Conservation (phyloP, 208 protist genomes). For the Leishmania arabica region DNA sequence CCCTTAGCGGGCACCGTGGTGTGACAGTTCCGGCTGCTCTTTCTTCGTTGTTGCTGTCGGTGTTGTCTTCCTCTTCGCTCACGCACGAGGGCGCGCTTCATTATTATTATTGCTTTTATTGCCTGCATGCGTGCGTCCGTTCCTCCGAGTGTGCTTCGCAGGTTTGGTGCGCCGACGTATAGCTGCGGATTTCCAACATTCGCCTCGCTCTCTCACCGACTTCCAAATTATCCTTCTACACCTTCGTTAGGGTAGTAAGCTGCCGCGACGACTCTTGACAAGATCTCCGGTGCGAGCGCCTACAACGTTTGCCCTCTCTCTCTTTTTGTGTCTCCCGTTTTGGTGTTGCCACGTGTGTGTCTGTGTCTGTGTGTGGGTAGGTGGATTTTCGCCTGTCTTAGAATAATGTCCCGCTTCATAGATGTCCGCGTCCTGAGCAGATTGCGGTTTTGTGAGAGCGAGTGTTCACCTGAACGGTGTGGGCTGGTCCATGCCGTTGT, state of each 20-base stretch:
- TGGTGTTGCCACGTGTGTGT: background rate
- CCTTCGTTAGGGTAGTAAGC: too few relatives aligned
- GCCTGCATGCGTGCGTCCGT: background rate
- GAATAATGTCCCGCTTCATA: conserved; percentile 4
- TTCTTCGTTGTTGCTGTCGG: background rate
- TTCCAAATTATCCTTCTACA: too few relatives aligned
- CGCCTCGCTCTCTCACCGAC: background rate
- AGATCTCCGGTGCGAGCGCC: too few relatives aligned
- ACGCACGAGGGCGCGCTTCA: background rate
- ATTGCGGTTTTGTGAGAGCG: background rate
- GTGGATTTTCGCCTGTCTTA: background rate
- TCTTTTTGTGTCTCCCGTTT: background rate
- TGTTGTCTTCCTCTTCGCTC: conserved; percentile 5
- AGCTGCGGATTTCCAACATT: background rate
- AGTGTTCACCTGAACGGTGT: background rate
- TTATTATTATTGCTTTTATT: background rate
- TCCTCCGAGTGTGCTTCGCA: conserved; percentile 1
- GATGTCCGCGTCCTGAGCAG: background rate
- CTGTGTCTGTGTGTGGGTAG: conserved; percentile 2
- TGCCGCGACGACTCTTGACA: too few relatives aligned
- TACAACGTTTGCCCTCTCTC: too few relatives aligned
- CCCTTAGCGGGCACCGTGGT: background rate
- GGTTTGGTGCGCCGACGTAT: background rate
- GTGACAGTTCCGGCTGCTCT: background rate
- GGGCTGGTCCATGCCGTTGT: background rate